Evolutionary conservation across 2,329 filamentous ascomycete species (phyloP).

Genomic region (Claviceps lovelessii): DNA sequence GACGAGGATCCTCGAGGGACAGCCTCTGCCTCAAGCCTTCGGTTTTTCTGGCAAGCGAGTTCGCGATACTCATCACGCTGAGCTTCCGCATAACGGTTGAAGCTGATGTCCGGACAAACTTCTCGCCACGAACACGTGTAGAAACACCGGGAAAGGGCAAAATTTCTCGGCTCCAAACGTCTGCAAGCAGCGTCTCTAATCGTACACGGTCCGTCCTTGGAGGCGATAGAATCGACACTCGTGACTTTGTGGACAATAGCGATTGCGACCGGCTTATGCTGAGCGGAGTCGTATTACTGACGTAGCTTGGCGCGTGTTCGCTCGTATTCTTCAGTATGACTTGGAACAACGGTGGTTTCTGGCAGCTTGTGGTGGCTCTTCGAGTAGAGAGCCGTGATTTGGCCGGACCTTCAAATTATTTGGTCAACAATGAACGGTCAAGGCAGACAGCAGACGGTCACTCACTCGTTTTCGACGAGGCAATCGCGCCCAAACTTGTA

Average conservation of each 20-base stretch:
- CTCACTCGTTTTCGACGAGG: conserved; percentile 57
- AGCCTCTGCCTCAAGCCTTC: conserved; percentile 30
- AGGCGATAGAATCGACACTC: conserved; percentile 57
- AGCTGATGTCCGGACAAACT: conserved; percentile 62
- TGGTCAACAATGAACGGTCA: background rate
- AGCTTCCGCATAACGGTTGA: conserved; percentile 80
- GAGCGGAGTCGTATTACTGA: conserved; percentile 25
- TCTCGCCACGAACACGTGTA: conserved; percentile 48
- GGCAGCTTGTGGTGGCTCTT: conserved; percentile 58
- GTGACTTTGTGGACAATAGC: conserved; percentile 51
- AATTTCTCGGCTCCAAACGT: conserved; percentile 72
- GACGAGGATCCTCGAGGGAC: conserved; percentile 3
- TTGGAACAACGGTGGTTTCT: conserved; percentile 54
- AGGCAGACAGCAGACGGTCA: background rate
- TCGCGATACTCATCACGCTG: conserved; percentile 66
- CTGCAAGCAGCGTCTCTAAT: conserved; percentile 57
- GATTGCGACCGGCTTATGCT: conserved; percentile 68
- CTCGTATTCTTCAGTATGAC: conserved; percentile 81
- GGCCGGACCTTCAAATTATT: conserved; percentile 34
- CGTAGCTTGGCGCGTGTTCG: conserved; percentile 42
- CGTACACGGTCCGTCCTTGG: conserved; percentile 61
- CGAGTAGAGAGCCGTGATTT: conserved; percentile 64
- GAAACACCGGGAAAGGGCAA: conserved; percentile 76
- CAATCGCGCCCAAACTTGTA: conserved; percentile 59
- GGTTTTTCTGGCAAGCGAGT: conserved; percentile 60